phyloP scores from a whole-genome alignment of 495 filamentous ascomycete species.

The Alectoria sarmentosa region DNA sequence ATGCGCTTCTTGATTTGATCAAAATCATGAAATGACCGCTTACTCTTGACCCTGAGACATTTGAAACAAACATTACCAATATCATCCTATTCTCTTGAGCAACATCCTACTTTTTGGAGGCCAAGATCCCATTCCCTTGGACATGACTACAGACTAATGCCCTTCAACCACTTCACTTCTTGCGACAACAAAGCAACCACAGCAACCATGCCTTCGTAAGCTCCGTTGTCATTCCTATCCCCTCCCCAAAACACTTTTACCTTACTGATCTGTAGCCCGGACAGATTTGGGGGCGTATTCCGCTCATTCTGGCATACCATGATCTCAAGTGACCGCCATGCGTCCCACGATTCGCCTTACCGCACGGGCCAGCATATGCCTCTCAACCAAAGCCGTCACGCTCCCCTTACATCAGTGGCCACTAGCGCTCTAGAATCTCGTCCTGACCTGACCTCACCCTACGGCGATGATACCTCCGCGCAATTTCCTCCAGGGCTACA shows the following conservation, averaged over 20 bases:
- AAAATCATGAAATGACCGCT: neutral
- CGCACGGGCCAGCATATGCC: conserved; percentile 75
- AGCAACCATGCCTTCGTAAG: conserved; percentile 23
- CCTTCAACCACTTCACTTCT: neutral
- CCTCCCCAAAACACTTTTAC: neutral
- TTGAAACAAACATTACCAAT: neutral
- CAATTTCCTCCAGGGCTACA: conserved; percentile 48
- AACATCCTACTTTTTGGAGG: neutral
- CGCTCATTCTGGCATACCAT: conserved; percentile 94
- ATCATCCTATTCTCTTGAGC: neutral
- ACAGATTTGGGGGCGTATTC: conserved; percentile 55
- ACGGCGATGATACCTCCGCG: conserved; percentile 52
- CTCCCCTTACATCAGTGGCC: conserved; percentile 68
- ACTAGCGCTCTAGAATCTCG: conserved; percentile 72
- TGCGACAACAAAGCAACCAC: conserved; percentile 16
- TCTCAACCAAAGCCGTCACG: conserved; percentile 61
- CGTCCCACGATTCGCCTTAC: conserved; percentile 79
- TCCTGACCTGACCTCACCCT: conserved; percentile 64
- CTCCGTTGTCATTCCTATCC: neutral
- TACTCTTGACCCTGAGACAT: neutral
- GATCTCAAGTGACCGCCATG: conserved; percentile 74
- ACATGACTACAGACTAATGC: conserved; percentile 12
- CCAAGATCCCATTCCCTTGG: neutral
- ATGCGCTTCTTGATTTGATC: neutral
- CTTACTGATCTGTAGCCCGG: conserved; percentile 10